These are phyloP conservation scores for Penicillium bialowiezense DNA, from an alignment of 495 filamentous ascomycete genomes.

Conservation along the genomic window DNA sequence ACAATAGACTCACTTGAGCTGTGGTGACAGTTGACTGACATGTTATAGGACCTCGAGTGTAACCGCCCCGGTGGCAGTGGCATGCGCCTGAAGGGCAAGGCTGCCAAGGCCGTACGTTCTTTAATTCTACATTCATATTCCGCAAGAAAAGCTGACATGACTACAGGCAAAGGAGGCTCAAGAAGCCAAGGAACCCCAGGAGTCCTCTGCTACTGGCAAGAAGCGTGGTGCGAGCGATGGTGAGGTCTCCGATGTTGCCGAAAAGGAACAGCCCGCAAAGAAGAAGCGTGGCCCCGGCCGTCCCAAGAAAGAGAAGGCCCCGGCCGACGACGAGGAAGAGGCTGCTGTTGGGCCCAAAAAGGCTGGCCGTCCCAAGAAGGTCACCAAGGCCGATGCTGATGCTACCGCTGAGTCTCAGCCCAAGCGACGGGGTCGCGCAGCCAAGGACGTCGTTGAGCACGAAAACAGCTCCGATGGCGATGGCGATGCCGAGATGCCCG, in stretches of 20 bases:
- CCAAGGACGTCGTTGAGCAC: no score
- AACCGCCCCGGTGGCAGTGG: constrained; percentile 65
- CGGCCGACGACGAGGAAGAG: no score
- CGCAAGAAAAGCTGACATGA: constrained; percentile 12
- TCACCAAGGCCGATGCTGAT: background rate
- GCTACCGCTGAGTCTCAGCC: background rate
- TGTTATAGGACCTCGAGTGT: constrained; percentile 58
- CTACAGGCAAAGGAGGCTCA: background rate
- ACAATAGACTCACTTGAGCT: no score
- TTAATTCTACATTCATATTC: background rate
- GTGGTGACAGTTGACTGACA: background rate
- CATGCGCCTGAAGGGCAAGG: constrained; percentile 46
- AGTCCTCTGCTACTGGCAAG: constrained; percentile 32
- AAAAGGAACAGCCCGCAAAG: constrained; percentile 28
- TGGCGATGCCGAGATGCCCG: background rate
- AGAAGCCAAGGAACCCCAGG: background rate
- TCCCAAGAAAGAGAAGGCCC: constrained; percentile 30
- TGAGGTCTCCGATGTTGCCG: constrained; percentile 18
- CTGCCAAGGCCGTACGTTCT: background rate
- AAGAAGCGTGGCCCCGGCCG: constrained; percentile 18
- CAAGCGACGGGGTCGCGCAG: background rate
- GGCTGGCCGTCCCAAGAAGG: constrained; percentile 6
- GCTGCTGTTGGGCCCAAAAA: no score
- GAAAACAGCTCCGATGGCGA: constrained; percentile 12
- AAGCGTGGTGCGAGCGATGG: constrained; percentile 9